Percentiles rank a stretch among this genome's conserved stretches.
These are phyloP conservation scores for Cutaneotrichosporon cutaneum DNA, from an alignment of 1,284 basidiomycete species.

Conservation along the genomic window DNA sequence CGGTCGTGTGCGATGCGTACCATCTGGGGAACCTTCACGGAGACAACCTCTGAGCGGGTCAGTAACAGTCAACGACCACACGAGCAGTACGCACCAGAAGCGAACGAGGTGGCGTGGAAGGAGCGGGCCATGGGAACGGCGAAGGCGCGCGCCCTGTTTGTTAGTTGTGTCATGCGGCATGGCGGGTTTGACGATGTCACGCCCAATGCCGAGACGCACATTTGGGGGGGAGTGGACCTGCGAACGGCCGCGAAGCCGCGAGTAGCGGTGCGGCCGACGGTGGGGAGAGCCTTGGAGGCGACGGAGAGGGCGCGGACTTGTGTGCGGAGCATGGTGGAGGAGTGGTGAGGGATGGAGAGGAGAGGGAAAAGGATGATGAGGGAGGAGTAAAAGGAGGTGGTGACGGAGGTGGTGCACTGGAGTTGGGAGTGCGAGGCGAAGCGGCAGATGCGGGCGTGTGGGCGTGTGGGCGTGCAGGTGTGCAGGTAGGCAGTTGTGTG, in stretches of 20 bases:
- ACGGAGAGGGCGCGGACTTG: constrained; percentile 34
- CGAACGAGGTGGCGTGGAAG: constrained; percentile 23
- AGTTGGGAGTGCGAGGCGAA: not conserved
- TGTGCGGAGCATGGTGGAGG: constrained; percentile 40
- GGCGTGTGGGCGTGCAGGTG: not conserved
- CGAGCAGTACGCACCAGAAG: constrained; percentile 13
- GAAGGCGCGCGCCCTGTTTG: constrained; percentile 12
- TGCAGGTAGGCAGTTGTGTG: too few relatives aligned
- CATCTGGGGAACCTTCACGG: constrained; percentile 95
- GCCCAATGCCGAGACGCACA: constrained; percentile 6
- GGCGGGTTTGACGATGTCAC: not conserved
- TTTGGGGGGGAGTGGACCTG: constrained; percentile 14
- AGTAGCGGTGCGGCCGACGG: constrained; percentile 12
- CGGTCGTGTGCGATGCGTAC: constrained; percentile 27
- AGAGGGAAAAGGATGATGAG: constrained; percentile 4
- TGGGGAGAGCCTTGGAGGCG: constrained; percentile 22
- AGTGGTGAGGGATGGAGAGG: constrained; percentile 6
- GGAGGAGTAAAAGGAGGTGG: not conserved
- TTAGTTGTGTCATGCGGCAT: not conserved
- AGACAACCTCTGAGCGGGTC: constrained; percentile 13
- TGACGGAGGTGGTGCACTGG: too few relatives aligned
- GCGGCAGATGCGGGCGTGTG: not conserved
- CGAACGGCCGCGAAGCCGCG: constrained; percentile 6
- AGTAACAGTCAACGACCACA: not conserved
- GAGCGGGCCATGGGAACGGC: constrained; percentile 17